Conservation (phyloP, 805 yeast species). For the Yamadazyma sp. region DNA sequence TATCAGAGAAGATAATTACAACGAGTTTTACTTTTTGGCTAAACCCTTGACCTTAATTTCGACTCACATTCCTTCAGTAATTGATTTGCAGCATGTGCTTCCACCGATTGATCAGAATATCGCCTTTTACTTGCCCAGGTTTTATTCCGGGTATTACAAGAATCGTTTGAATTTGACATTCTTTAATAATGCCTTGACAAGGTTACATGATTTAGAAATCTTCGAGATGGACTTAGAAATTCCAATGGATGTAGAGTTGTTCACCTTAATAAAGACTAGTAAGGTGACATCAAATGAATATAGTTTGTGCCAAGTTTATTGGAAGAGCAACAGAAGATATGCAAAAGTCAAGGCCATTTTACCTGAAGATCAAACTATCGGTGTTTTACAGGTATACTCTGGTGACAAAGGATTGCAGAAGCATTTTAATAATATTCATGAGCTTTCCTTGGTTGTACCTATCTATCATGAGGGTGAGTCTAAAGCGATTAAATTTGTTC, state of each 20-base stretch:
- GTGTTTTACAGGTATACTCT: slow-evolving; percentile 73
- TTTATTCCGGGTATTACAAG: slow-evolving; percentile 76
- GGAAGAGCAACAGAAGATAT: slow-evolving; percentile 60
- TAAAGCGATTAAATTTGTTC: slow-evolving; percentile 66
- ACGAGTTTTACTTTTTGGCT: slow-evolving; percentile 71
- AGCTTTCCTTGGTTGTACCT: slow-evolving; percentile 72
- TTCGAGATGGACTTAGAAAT: slow-evolving; percentile 75
- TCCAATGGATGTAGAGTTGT: slow-evolving; percentile 69
- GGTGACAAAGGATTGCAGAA: slow-evolving; percentile 62
- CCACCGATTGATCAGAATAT: slow-evolving; percentile 81
- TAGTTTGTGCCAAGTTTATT: slow-evolving; percentile 75
- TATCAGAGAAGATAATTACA: slow-evolving; percentile 26
- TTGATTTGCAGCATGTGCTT: slow-evolving; percentile 77
- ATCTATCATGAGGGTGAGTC: slow-evolving; percentile 67
- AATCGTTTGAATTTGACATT: slow-evolving; percentile 59
- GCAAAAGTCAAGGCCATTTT: slow-evolving; percentile 80
- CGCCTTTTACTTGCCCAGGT: slow-evolving; percentile 79
- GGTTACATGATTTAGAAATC: slow-evolving; percentile 71
- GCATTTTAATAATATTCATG: slow-evolving; percentile 58
- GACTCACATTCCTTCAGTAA: slow-evolving; percentile 82
- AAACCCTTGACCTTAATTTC: slow-evolving; percentile 74
- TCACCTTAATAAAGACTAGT: slow-evolving; percentile 57
- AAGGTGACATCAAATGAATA: slow-evolving; percentile 47
- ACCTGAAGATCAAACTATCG: slow-evolving; percentile 68
- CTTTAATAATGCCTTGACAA: slow-evolving; percentile 75